Conservation (phyloP, 176 grass and related monocot genomes). For the bread wheat (Triticum aestivum) region DNA sequence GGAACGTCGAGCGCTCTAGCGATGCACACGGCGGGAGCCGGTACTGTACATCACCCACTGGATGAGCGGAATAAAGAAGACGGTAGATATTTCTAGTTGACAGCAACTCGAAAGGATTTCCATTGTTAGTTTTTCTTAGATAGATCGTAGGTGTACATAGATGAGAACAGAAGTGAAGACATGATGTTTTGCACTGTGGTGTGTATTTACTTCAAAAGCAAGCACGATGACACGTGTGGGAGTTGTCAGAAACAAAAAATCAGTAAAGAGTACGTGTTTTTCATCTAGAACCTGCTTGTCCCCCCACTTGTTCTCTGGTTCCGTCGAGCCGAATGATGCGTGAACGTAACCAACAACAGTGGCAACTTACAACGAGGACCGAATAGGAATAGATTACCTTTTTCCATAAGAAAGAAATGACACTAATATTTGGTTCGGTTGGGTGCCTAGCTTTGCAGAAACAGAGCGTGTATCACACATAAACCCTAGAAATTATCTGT, state of each 20-base stretch:
- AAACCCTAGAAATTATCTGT: slow-evolving; percentile 12
- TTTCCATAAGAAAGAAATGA: no score
- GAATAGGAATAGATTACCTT: background rate
- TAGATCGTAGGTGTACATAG: background rate
- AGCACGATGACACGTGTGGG: background rate
- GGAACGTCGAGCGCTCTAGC: background rate
- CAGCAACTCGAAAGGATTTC: no score
- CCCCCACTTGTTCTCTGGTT: background rate
- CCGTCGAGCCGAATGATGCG: background rate
- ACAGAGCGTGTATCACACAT: slow-evolving; percentile 24
- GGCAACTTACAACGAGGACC: background rate
- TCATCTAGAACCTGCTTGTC: background rate
- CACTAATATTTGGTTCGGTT: background rate
- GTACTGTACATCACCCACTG: background rate
- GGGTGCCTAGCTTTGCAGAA: background rate
- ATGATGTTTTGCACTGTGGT: background rate
- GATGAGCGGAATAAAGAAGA: slow-evolving; percentile 1
- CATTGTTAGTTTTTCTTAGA: background rate
- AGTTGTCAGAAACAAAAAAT: background rate
- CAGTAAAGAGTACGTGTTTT: background rate
- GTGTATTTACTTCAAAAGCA: background rate
- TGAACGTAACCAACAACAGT: background rate
- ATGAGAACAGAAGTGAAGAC: background rate
- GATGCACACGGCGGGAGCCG: background rate
- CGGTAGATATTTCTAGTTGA: background rate